phyloP scores from a whole-genome alignment of 139 green algal genomes.

The Chlamydomonas eustigma region DNA sequence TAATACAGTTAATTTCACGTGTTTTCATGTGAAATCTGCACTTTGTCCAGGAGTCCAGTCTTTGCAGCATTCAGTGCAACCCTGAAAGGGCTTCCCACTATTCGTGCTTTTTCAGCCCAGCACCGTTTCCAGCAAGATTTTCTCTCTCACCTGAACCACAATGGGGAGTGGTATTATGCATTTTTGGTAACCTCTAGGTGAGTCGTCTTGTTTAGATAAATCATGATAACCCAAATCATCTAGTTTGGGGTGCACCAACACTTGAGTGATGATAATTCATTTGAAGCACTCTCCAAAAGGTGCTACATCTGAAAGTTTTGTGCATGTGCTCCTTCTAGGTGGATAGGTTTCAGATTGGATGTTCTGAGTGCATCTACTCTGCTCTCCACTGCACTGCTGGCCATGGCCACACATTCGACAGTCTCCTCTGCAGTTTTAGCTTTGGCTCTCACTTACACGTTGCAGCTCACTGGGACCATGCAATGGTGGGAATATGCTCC shows the following conservation, averaged over 20 bases:
- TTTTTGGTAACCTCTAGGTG: constrained; percentile 1
- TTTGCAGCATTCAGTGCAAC: constrained; percentile 77
- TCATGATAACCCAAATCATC: too few species aligned
- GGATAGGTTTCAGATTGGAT: constrained; percentile 76
- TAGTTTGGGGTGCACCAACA: too few species aligned
- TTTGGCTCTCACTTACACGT: constrained; percentile 66
- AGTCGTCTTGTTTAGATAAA: too few species aligned
- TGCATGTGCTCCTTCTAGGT: constrained; percentile 22
- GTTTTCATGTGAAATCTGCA: too few species aligned
- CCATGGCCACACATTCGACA: constrained; percentile 48
- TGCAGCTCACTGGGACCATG: constrained; percentile 68
- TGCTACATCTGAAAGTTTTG: too few species aligned
- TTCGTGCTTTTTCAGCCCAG: constrained; percentile 74
- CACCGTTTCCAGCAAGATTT: constrained; percentile 43
- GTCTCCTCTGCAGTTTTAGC: constrained; percentile 37
- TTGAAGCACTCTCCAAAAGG: too few species aligned
- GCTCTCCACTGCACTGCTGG: constrained; percentile 52
- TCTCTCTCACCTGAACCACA: not conserved
- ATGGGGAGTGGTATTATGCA: constrained; percentile 6
- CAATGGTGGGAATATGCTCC: constrained; percentile 59
- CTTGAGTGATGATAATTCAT: too few species aligned
- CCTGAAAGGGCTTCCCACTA: constrained; percentile 87
- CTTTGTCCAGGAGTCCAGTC: constrained; percentile 70
- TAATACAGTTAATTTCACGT: too few species aligned
- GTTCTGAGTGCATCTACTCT: constrained; percentile 57